These are phyloP conservation scores for Kandelia obovata DNA, from an alignment of 345 rosid genomes.

Conservation along the genomic window DNA sequence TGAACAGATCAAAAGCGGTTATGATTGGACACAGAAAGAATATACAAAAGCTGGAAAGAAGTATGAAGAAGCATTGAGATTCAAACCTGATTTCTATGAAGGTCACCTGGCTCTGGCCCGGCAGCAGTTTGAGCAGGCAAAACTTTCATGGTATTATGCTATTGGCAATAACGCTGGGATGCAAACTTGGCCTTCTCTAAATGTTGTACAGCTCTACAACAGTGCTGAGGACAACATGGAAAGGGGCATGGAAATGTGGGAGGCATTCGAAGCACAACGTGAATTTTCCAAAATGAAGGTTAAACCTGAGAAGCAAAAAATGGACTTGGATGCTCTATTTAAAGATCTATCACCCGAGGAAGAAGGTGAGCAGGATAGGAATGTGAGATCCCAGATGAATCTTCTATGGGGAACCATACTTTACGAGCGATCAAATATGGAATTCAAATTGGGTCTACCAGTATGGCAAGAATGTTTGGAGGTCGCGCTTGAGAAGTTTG, in stretches of 20 bases:
- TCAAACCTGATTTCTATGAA: conserved; percentile 79
- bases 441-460: conserved; percentile 69
- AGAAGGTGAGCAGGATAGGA: conserved; percentile 44
- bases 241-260: conserved; percentile 66
- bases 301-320: conserved; percentile 25
- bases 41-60: conserved; percentile 50
- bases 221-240: conserved; percentile 72
- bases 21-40: conserved; percentile 59
- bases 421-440: conserved; percentile 82
- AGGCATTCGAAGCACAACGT: conserved; percentile 39
- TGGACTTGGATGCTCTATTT: conserved; percentile 35
- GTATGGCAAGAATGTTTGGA: conserved; percentile 72
- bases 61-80: conserved; percentile 71
- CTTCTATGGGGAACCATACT: conserved; percentile 76
- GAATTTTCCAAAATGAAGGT: conserved; percentile 25
- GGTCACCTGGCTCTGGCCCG: conserved; percentile 64
- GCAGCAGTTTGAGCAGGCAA: conserved; percentile 87
- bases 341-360: conserved; percentile 46
- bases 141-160: conserved; percentile 78
- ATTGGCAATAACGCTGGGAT: conserved; percentile 52
- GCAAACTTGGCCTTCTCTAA: conserved; percentile 55
- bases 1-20: conserved; percentile 50
- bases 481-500: conserved; percentile 74
- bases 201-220: conserved; percentile 56
- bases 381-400: conserved; percentile 59